phyloP scores from a whole-genome alignment of 2,329 filamentous ascomycete genomes.

The Fusarium denticulatum region DNA sequence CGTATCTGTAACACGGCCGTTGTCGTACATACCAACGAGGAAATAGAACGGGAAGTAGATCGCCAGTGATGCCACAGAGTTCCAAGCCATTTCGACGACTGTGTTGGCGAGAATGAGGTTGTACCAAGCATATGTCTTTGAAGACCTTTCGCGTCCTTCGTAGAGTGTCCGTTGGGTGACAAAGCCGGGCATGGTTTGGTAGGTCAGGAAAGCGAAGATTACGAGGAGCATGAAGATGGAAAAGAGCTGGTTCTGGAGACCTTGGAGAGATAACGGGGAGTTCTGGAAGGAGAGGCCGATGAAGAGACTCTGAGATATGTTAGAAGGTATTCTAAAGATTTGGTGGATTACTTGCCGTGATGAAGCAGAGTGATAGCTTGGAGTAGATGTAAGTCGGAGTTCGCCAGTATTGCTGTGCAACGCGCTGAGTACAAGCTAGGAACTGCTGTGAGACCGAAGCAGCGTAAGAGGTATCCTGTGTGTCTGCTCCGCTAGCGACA shows the following conservation, averaged over 20 bases:
- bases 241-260: conserved; percentile 86
- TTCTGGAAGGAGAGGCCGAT: conserved; percentile 83
- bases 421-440: conserved; percentile 68
- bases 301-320: conserved; percentile 63
- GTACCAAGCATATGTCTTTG: conserved; percentile 85
- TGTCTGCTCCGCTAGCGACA: accelerated
- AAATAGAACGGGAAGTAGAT: conserved; percentile 58
- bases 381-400: conserved; percentile 89
- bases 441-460: conserved; percentile 75
- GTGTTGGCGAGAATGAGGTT: conserved; percentile 86
- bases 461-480: conserved; percentile 2
- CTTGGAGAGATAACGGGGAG: conserved; percentile 67
- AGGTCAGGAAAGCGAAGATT: conserved; percentile 79
- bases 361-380: conserved; percentile 66
- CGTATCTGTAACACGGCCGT: conserved; percentile 69
- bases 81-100: conserved; percentile 86
- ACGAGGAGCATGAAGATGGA: conserved; percentile 83
- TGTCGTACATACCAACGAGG: conserved; percentile 73
- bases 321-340: conserved; percentile 48
- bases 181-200: conserved; percentile 87
- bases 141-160: conserved; percentile 83
- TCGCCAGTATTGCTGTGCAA: conserved; percentile 92
- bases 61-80: conserved; percentile 54
- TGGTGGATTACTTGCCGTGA: background rate
- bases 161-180: conserved; percentile 82